Conservation (phyloP, 495 filamentous ascomycete genomes). For the Talaromyces nanjingensis region DNA sequence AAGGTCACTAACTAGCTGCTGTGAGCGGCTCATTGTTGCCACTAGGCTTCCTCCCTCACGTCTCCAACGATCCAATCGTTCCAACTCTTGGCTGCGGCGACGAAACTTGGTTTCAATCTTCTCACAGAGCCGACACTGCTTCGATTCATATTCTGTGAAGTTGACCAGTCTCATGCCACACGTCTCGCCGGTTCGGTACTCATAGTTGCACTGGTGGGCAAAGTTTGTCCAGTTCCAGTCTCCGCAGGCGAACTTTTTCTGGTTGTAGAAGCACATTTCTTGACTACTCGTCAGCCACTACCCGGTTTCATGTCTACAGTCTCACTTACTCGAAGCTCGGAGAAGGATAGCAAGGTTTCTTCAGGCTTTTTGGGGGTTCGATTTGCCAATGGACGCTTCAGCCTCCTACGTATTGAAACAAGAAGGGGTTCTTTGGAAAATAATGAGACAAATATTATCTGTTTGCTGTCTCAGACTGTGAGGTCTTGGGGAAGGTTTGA, state of each 20-base stretch:
- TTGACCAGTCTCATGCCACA: constrained; percentile 90
- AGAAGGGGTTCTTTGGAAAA: background rate
- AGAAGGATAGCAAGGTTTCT: background rate
- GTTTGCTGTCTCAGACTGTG: background rate
- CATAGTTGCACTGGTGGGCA: constrained; percentile 87
- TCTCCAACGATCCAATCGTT: constrained; percentile 77
- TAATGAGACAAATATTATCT: background rate
- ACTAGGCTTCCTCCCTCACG: constrained; percentile 59
- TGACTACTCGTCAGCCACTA: constrained; percentile 27
- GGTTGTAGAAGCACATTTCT: constrained; percentile 56
- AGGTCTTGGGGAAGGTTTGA: background rate
- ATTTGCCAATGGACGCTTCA: background rate
- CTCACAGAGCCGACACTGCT: constrained; percentile 78
- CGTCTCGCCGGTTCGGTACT: constrained; percentile 96
- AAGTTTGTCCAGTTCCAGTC: constrained; percentile 97
- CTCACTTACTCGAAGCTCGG: constrained; percentile 8
- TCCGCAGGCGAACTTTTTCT: constrained; percentile 58
- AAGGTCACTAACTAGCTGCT: constrained; percentile 54
- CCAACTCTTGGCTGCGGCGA: constrained; percentile 64
- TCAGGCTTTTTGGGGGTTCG: constrained; percentile 6
- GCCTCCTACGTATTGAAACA: constrained; percentile 1
- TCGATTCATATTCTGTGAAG: constrained; percentile 52
- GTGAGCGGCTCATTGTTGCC: constrained; percentile 75
- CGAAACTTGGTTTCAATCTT: constrained; percentile 84
- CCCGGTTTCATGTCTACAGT: constrained; percentile 16